Evolutionary conservation across 2,329 filamentous ascomycete genomes (phyloP).

Genomic region (Diaporthe sp.): DNA sequence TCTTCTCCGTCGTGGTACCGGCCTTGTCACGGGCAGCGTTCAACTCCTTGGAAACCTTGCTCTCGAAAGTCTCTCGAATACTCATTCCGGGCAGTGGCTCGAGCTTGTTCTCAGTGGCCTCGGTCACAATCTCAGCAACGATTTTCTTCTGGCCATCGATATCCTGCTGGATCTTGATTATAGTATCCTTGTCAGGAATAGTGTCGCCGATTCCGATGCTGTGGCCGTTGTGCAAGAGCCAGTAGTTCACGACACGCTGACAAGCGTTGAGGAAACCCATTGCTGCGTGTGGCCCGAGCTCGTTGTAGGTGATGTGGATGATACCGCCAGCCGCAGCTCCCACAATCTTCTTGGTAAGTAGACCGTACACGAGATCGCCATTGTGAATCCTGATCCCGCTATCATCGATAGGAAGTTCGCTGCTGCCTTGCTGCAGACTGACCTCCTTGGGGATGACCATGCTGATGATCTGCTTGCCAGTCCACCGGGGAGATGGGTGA

Average conservation of each 20-base stretch:
- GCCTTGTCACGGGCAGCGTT: conserved; percentile 97
- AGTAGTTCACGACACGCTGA: conserved; percentile 96
- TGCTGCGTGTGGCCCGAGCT: conserved; percentile 85
- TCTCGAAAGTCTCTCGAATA: conserved; percentile 97
- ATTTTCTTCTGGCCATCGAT: conserved; percentile 86
- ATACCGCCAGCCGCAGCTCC: conserved; percentile 92
- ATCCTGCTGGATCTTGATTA: conserved; percentile 84
- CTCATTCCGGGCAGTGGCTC: conserved; percentile 99
- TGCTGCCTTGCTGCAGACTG: conserved; percentile 78
- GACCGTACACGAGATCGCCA: conserved; percentile 90
- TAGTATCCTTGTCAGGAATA: conserved; percentile 88
- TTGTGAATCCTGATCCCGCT: conserved; percentile 86
- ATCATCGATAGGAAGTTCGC: conserved; percentile 77
- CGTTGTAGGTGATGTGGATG: conserved; percentile 96
- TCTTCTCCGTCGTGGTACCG: conserved; percentile 91
- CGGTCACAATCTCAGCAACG: conserved; percentile 79
- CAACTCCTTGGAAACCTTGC: conserved; percentile 92
- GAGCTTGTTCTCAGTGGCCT: conserved; percentile 87
- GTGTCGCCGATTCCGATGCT: conserved; percentile 99
- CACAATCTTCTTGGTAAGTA: conserved; percentile 93
- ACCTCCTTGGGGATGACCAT: conserved; percentile 90
- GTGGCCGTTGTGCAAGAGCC: conserved; percentile 95
- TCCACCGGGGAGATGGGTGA: conserved; percentile 94
- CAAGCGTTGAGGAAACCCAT: conserved; percentile 97
- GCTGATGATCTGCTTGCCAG: conserved; percentile 97